Conservation (phyloP, 139 green algal genomes). For the Chlorella sp. region DNA sequence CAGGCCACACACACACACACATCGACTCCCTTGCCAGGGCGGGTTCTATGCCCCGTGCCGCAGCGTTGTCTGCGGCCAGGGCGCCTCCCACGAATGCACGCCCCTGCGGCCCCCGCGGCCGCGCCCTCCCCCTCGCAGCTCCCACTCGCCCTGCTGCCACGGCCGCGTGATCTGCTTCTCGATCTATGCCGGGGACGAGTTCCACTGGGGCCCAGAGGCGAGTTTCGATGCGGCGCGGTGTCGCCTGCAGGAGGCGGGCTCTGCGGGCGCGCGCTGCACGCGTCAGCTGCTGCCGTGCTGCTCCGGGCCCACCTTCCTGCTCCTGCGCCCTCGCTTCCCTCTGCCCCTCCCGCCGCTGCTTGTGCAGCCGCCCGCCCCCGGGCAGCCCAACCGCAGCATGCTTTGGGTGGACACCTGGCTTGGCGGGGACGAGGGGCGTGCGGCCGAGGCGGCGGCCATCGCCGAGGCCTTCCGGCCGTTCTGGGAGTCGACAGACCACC, state of each 20-base stretch:
- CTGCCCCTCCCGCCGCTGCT: too few species aligned
- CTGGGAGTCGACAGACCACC: constrained; percentile 68
- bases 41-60: too few species aligned
- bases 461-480: constrained; percentile 79
- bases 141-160: constrained; percentile 89
- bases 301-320: too few species aligned
- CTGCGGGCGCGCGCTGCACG: too few species aligned
- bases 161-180: constrained; percentile 90
- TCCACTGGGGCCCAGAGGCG: constrained; percentile 81
- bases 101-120: not conserved
- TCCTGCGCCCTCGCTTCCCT: too few species aligned
- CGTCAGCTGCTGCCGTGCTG: too few species aligned
- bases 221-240: too few species aligned
- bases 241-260: too few species aligned
- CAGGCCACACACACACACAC: too few species aligned
- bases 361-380: not conserved
- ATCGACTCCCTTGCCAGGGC: too few species aligned
- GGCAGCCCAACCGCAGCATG: constrained; percentile 25
- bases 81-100: too few species aligned
- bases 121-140: not conserved
- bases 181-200: constrained; percentile 76
- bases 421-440: constrained; percentile 32
- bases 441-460: constrained; percentile 52
- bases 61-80: too few species aligned
- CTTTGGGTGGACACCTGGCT: constrained; percentile 87